phyloP scores from a whole-genome alignment of 768 basidiomycete species.

The Podaxis sp. region DNA sequence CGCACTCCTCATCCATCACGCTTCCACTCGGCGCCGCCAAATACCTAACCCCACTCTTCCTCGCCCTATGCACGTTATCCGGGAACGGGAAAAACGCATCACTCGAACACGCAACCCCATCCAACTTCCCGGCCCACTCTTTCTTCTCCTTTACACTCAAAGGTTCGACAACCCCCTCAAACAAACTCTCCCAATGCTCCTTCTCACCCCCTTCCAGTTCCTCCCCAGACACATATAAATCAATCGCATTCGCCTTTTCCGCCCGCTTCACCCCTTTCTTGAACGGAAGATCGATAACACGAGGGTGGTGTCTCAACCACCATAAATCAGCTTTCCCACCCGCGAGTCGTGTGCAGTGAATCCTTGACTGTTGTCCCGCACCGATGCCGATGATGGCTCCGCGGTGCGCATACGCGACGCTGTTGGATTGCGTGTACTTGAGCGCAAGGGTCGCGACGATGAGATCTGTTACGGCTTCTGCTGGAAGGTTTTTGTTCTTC shows the following conservation, averaged over 20 bases:
- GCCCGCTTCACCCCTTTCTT: constrained; percentile 97
- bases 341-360: constrained; percentile 98
- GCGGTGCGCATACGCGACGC: constrained; percentile 90
- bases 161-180: constrained; percentile 67
- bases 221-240: constrained; percentile 92
- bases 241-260: constrained; percentile 98
- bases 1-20: constrained; percentile 96
- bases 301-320: constrained; percentile 98
- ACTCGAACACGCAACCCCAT: constrained; percentile 89
- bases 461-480: constrained; percentile 80
- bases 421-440: constrained; percentile 99
- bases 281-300: constrained; percentile 90
- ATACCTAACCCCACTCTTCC: constrained; percentile 90
- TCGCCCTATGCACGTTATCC: constrained; percentile 93
- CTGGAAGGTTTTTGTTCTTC: constrained; percentile 83
- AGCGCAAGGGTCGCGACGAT: constrained; percentile 95
- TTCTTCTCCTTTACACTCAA: constrained; percentile 70
- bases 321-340: constrained; percentile 98
- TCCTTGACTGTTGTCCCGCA: constrained; percentile 97
- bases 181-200: constrained; percentile 87
- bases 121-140: constrained; percentile 71
- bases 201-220: constrained; percentile 86
- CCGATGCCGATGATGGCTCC: constrained; percentile 95
- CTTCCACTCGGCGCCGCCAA: constrained; percentile 91
- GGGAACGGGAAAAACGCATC: constrained; percentile 99